Evolutionary conservation across 768 basidiomycete species (phyloP).

Genomic region (Inosperma sp.): DNA sequence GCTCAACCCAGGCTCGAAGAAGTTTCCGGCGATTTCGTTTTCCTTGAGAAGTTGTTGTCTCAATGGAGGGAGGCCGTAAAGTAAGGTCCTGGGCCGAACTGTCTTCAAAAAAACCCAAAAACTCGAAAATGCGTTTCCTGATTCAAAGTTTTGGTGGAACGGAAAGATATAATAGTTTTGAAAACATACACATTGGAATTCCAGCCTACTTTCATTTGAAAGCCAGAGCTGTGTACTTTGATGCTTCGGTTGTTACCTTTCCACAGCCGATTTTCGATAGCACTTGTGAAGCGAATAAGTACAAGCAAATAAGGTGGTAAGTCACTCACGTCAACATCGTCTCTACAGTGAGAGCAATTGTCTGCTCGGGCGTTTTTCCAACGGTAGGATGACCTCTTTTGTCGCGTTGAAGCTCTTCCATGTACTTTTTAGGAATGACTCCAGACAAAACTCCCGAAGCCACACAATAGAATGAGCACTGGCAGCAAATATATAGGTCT

Average conservation of each 20-base stretch:
- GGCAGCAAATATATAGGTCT: conserved; percentile 81
- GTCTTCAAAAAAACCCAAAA: conserved; percentile 41
- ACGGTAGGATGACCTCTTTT: conserved; percentile 53
- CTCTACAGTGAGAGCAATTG: conserved; percentile 56
- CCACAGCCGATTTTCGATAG: conserved; percentile 75
- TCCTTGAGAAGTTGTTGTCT: conserved; percentile 42
- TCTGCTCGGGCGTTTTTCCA: conserved; percentile 51
- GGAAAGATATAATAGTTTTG: neutral
- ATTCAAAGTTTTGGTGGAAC: conserved; percentile 3
- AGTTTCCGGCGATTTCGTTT: conserved; percentile 54
- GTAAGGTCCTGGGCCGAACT: conserved; percentile 37
- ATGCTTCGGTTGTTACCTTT: conserved; percentile 58
- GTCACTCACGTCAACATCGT: conserved; percentile 60
- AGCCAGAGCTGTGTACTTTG: conserved; percentile 48
- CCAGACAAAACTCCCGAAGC: conserved; percentile 69
- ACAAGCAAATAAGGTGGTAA: conserved; percentile 1
- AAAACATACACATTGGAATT: conserved; percentile 50
- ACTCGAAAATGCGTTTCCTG: conserved; percentile 44
- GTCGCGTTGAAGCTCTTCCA: conserved; percentile 62
- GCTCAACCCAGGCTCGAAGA: conserved; percentile 77
- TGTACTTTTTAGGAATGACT: conserved; percentile 56
- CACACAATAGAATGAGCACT: conserved; percentile 72
- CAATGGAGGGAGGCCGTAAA: conserved; percentile 53
- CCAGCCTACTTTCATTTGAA: conserved; percentile 68
- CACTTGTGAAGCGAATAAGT: conserved; percentile 35